Conservation (phyloP, 192 early-diverging fungal species). For the Podila horticola region DNA sequence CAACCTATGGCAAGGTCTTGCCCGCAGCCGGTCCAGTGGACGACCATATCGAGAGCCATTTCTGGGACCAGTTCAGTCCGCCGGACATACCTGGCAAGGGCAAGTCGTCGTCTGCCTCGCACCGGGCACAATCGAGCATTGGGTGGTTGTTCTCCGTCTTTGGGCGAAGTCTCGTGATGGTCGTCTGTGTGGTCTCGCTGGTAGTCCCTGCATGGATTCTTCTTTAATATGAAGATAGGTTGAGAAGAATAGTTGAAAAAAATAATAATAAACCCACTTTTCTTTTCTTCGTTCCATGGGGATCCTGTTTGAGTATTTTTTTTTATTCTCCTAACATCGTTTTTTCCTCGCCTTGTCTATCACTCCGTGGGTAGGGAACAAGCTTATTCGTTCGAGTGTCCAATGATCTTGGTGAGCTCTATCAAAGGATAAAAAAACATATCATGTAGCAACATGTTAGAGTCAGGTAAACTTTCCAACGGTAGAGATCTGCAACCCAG, state of each 20-base stretch:
- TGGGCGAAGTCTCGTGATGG: too few relatives aligned
- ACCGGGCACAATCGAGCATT: neutral
- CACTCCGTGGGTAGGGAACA: too few relatives aligned
- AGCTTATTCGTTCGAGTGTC: conserved; percentile 37
- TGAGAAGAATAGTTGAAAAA: too few relatives aligned
- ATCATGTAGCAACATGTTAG: neutral
- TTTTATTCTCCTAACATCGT: too few relatives aligned
- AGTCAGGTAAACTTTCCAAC: neutral
- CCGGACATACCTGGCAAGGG: neutral
- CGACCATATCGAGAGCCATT: conserved; percentile 30
- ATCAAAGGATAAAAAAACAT: conserved; percentile 15
- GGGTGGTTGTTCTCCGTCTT: neutral
- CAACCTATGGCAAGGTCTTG: conserved; percentile 29
- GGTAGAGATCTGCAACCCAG: neutral
- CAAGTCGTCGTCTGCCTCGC: neutral
- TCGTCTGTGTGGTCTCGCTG: too few relatives aligned
- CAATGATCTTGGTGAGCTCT: conserved; percentile 52
- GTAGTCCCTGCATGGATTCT: too few relatives aligned
- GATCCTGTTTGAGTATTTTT: too few relatives aligned
- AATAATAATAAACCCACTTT: neutral
- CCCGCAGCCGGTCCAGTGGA: conserved; percentile 31
- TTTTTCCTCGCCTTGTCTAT: too few relatives aligned
- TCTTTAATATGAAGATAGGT: too few relatives aligned
- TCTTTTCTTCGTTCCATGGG: too few relatives aligned
- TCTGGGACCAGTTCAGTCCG: conserved; percentile 32